A percentile compares a stretch with the other conserved stretches of the same genome.
Conservation (phyloP, 352 stramenopile genomes). For the Globisporangium recalcitrans region DNA sequence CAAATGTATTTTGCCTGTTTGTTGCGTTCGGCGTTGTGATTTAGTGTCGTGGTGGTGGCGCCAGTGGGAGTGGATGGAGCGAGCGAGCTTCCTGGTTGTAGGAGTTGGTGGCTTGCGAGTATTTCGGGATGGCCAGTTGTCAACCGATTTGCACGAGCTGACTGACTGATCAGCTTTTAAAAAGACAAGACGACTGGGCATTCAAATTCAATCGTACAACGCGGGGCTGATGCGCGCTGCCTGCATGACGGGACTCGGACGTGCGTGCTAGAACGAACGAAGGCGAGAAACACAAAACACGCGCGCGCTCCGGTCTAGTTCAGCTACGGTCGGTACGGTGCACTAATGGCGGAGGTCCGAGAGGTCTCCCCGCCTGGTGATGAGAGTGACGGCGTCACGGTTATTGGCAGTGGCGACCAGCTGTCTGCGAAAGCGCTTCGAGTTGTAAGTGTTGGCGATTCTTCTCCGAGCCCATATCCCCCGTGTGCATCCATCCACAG, state of each 20-base stretch:
- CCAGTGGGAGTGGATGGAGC: neutral
- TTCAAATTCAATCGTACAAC: neutral
- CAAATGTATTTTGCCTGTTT: conserved; percentile 10
- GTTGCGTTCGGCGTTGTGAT: neutral
- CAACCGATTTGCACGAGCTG: neutral
- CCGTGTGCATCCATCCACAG: too few species aligned
- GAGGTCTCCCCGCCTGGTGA: too few species aligned
- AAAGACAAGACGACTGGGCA: neutral
- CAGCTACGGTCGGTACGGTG: too few species aligned
- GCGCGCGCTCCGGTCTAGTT: too few species aligned
- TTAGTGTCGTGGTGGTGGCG: neutral
- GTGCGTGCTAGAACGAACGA: neutral
- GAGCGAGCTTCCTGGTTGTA: too few species aligned
- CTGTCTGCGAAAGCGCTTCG: neutral
- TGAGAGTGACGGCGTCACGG: neutral
- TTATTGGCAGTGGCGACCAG: neutral
- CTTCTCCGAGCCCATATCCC: too few species aligned
- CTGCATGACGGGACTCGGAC: neutral
- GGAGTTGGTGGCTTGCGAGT: neutral
- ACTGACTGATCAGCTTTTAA: neutral
- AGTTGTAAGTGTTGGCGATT: neutral
- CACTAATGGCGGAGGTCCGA: too few species aligned
- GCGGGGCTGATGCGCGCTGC: too few species aligned
- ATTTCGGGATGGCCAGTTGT: neutral
- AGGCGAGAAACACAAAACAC: neutral